Percentiles rank a stretch among this genome's conserved stretches.
phyloP scores from a whole-genome alignment of 1,139 yeast genomes.

The Kodamaea ohmeri region DNA sequence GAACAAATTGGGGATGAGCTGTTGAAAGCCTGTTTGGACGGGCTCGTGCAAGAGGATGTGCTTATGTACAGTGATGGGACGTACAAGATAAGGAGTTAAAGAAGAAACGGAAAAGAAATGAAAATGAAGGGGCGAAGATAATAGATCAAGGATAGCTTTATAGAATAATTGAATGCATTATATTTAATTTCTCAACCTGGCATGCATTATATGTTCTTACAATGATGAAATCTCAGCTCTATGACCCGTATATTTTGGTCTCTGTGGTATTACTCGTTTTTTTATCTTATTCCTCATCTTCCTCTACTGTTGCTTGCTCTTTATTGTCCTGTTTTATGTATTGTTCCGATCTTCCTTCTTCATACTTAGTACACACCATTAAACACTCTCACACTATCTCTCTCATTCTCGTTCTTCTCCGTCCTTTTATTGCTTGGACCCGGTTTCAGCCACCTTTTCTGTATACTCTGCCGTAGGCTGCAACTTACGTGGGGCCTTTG shows the following conservation, averaged over 20 bases:
- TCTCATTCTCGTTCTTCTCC: no score
- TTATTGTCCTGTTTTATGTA: no score
- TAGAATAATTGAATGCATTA: no score
- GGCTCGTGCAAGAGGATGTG: constrained; percentile 18
- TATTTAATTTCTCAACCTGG: neutral
- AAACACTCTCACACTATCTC: neutral
- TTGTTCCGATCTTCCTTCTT: no score
- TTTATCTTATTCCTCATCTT: no score
- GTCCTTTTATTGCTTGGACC: neutral
- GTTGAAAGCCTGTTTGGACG: constrained; percentile 18
- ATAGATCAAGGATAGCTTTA: neutral
- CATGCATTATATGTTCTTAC: no score
- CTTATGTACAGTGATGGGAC: constrained; percentile 18
- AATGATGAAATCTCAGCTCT: no score
- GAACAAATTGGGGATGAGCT: constrained; percentile 9
- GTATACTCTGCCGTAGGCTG: constrained; percentile 67
- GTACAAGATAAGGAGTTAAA: constrained; percentile 14
- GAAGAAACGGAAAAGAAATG: neutral
- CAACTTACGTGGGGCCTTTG: constrained; percentile 79
- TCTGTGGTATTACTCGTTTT: no score
- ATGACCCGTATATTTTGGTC: no score
- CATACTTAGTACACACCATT: neutral
- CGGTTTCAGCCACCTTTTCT: constrained; percentile 11
- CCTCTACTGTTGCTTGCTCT: no score
- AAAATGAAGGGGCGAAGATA: neutral